Percentiles rank a stretch among this genome's conserved stretches.
Conservation (phyloP, 192 early-diverging fungal species). For the Paraglomus brasilianum region DNA sequence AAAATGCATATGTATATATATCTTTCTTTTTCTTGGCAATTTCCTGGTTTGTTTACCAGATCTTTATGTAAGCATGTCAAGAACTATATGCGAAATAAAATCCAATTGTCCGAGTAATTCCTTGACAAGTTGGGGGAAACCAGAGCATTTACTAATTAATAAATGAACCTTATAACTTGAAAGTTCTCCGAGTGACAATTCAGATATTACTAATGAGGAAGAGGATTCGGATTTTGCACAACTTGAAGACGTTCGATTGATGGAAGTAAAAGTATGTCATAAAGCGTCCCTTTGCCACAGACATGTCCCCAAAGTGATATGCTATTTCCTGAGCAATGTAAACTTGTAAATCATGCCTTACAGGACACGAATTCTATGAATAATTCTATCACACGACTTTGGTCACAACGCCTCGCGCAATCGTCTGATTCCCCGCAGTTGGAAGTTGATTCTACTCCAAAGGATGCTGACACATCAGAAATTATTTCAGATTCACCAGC, state of each 20-base stretch:
- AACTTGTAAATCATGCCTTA: no score
- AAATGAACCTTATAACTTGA: conserved; percentile 1
- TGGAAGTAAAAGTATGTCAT: conserved; percentile 22
- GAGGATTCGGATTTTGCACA: conserved; percentile 16
- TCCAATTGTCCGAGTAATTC: no score
- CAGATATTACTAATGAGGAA: not conserved
- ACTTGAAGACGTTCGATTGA: conserved; percentile 16
- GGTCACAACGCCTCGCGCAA: conserved; percentile 30
- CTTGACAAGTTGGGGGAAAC: not conserved
- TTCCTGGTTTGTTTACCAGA: no score
- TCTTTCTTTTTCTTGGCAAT: no score
- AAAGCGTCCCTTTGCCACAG: no score
- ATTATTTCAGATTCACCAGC: not conserved
- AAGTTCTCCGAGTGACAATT: no score
- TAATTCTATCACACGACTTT: conserved; percentile 52
- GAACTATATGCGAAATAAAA: no score
- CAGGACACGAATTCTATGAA: conserved; percentile 60
- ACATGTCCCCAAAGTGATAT: no score
- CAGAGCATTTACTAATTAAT: not conserved
- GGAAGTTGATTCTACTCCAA: conserved; percentile 27
- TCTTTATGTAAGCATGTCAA: no score
- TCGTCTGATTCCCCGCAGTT: conserved; percentile 23
- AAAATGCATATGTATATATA: no score
- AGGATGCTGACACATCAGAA: not conserved
- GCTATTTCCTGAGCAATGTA: no score